phyloP scores from a whole-genome alignment of 495 filamentous ascomycete genomes.

The Chaetomidium leptoderma region DNA sequence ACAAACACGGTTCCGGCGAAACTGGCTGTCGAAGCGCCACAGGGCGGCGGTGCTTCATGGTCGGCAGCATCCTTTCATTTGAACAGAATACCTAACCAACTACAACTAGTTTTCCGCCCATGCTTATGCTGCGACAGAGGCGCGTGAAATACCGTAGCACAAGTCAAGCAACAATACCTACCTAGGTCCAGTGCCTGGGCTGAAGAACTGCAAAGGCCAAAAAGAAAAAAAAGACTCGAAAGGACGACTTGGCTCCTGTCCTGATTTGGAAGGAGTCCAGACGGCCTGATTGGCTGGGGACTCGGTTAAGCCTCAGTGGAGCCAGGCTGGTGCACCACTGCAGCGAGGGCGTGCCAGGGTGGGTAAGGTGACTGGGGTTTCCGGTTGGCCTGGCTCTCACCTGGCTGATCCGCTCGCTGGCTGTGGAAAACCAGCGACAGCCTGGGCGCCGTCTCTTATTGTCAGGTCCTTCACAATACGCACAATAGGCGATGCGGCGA shows the following conservation, averaged over 20 bases:
- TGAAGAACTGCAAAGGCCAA: neutral
- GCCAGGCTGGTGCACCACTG: constrained; percentile 12
- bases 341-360: constrained; percentile 6
- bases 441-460: constrained; percentile 11
- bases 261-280: constrained; percentile 31
- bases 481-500: neutral
- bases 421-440: constrained; percentile 16
- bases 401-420: neutral
- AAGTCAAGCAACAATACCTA: too few relatives aligned
- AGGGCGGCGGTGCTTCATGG: too few relatives aligned
- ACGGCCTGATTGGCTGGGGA: constrained; percentile 24
- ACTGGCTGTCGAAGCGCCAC: too few relatives aligned
- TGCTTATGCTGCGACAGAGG: too few relatives aligned
- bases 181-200: too few relatives aligned
- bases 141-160: too few relatives aligned
- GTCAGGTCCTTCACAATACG: constrained; percentile 12
- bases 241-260: constrained; percentile 17
- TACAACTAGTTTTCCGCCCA: too few relatives aligned
- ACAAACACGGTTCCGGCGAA: too few relatives aligned
- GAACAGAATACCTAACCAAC: too few relatives aligned
- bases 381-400: constrained; percentile 6
- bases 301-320: constrained; percentile 32
- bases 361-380: neutral
- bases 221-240: constrained; percentile 4
- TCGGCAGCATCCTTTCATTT: too few relatives aligned